These are phyloP conservation scores for Przewalskia tangutica DNA, from an alignment of 257 asterid species.

Conservation along the genomic window DNA sequence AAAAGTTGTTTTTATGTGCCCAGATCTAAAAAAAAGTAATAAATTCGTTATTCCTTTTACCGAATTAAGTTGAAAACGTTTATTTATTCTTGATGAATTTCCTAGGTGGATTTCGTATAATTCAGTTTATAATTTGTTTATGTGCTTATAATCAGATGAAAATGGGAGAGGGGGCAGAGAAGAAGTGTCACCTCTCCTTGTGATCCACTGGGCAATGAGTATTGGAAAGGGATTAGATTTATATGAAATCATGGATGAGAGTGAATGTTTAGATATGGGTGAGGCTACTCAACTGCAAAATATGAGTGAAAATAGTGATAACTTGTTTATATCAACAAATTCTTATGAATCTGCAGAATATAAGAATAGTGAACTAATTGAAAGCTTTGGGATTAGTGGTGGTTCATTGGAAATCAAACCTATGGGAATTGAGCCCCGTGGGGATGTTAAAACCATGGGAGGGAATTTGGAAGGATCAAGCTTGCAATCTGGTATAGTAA, in stretches of 20 bases:
- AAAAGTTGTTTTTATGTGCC: not conserved
- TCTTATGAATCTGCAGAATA: conserved; percentile 5
- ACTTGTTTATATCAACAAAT: not conserved
- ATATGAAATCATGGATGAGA: conserved; percentile 20
- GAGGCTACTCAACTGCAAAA: conserved; percentile 21
- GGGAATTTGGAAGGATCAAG: too few species aligned
- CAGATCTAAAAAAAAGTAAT: not conserved
- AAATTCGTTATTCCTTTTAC: not conserved
- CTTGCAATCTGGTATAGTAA: conserved; percentile 11
- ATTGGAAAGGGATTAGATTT: conserved; percentile 7
- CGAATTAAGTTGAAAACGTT: not conserved
- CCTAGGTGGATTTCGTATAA: not conserved
- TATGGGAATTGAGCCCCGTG: not conserved
- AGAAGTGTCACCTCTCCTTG: conserved; percentile 27
- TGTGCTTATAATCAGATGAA: conserved; percentile 30
- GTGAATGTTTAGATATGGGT: conserved; percentile 24
- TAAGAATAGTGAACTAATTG: conserved; percentile 6
- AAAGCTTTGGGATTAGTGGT: conserved; percentile 1
- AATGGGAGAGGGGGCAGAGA: conserved; percentile 46
- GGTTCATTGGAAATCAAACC: not conserved
- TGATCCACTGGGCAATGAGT: conserved; percentile 31
- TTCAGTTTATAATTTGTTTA: not conserved
- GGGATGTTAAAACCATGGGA: conserved; percentile 5
- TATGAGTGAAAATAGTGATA: not conserved
- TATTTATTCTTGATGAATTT: not conserved